These are phyloP conservation scores for Saccharomyces eubayanus DNA, from an alignment of 805 yeast species.

Conservation along the genomic window DNA sequence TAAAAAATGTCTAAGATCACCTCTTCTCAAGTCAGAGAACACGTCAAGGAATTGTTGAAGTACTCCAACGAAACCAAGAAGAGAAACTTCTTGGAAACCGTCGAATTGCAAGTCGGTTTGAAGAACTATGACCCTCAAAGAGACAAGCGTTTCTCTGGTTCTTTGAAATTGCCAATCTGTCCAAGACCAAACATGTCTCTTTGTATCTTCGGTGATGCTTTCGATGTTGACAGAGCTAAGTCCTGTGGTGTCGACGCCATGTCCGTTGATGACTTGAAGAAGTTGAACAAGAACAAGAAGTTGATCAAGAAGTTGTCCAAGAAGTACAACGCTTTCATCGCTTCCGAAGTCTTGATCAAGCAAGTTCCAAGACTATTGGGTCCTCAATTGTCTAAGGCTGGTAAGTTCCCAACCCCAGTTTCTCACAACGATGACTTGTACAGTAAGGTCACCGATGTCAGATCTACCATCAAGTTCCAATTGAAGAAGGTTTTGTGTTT, in stretches of 20 bases:
- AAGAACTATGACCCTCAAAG: conserved; percentile 99
- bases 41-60: conserved; percentile 86
- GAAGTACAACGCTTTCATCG: conserved; percentile 99
- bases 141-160: conserved; percentile 99
- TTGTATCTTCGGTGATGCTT: conserved; percentile 99
- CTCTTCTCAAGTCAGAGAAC: conserved; percentile 89
- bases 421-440: conserved; percentile 98
- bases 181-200: conserved; percentile 99
- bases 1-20: conserved; percentile 76
- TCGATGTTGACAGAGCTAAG: conserved; percentile 99
- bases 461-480: conserved; percentile 99
- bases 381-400: conserved; percentile 99
- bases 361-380: conserved; percentile 99
- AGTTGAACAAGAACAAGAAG: conserved; percentile 99
- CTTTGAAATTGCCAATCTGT: conserved; percentile 94
- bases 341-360: conserved; percentile 98
- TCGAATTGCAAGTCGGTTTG: conserved; percentile 98
- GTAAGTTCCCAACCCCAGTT: conserved; percentile 99
- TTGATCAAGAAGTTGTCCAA: conserved; percentile 98
- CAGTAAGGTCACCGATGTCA: conserved; percentile 92
- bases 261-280: conserved; percentile 99
- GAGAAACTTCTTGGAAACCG: conserved; percentile 99
- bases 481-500: conserved; percentile 98
- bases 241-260: conserved; percentile 98
- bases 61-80: conserved; percentile 92